Percentiles rank a stretch among this genome's conserved stretches.
These are phyloP conservation scores for Trichoderma koningii DNA, from an alignment of 2,329 filamentous ascomycete species.

Conservation along the genomic window DNA sequence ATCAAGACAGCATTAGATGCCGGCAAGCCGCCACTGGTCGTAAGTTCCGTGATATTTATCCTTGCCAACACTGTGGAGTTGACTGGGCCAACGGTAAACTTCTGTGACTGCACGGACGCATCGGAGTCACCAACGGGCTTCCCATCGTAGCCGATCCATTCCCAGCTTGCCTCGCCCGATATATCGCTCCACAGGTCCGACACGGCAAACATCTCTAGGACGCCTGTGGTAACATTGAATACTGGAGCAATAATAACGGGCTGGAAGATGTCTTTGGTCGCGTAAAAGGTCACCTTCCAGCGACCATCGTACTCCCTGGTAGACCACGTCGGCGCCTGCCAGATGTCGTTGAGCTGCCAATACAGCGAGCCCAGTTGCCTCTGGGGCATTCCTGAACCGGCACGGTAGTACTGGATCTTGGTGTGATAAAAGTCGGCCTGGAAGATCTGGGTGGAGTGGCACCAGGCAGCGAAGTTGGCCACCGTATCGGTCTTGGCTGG, in stretches of 20 bases:
- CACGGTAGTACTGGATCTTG: conserved; percentile 16
- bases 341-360: conserved; percentile 20
- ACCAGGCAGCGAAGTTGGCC: conserved; percentile 16
- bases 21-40: background rate
- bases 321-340: conserved; percentile 19
- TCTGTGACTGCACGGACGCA: background rate
- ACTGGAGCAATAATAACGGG: conserved; percentile 15
- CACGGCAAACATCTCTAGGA: background rate
- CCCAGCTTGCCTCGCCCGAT: conserved; percentile 13
- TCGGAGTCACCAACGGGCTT: conserved; percentile 2
- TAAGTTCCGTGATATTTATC: conserved; percentile 7
- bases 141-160: conserved; percentile 19
- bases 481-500: conserved; percentile 2
- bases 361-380: conserved; percentile 11
- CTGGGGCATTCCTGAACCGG: conserved; percentile 9
- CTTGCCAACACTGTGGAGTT: conserved; percentile 14
- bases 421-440: conserved; percentile 18
- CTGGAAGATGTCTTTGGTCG: conserved; percentile 17
- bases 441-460: conserved; percentile 9
- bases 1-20: conserved; percentile 8
- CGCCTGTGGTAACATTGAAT: conserved; percentile 9
- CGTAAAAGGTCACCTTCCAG: conserved; percentile 18
- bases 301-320: conserved; percentile 14
- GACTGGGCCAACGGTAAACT: conserved; percentile 7
- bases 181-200: conserved; percentile 13